Evolutionary conservation across 805 yeast genomes (phyloP).

Genomic region (Tanozyma kutaoensis): DNA sequence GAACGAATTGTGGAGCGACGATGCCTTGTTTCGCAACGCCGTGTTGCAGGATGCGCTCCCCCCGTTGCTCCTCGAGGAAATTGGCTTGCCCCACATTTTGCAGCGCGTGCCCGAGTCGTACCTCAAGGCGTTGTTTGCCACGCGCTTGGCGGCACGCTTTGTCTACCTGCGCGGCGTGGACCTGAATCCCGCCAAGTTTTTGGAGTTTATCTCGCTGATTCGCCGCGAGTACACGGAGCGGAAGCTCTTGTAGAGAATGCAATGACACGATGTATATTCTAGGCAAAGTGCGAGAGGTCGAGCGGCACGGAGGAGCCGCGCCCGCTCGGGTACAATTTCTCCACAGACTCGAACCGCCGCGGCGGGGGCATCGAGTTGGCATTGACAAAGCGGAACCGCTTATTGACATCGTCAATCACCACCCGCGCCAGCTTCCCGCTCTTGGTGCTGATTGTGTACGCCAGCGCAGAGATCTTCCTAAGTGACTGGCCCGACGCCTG

Average conservation of each 20-base stretch:
- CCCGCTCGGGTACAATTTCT: conserved; percentile 87
- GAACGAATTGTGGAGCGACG: conserved; percentile 75
- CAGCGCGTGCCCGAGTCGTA: conserved; percentile 78
- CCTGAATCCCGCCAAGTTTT: conserved; percentile 67
- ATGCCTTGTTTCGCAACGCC: conserved; percentile 59
- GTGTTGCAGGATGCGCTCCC: conserved; percentile 75
- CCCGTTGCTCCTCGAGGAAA: conserved; percentile 44
- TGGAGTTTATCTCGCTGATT: conserved; percentile 51
- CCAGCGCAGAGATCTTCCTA: conserved; percentile 50
- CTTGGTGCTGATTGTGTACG: conserved; percentile 44
- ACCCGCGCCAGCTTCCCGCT: conserved; percentile 14
- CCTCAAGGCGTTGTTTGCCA: conserved; percentile 80
- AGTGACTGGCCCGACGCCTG: conserved; percentile 36
- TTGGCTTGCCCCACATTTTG: conserved; percentile 57
- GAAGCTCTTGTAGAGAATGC: conserved; percentile 13
- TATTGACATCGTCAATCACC: conserved; percentile 44
- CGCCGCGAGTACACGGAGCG: conserved; percentile 30
- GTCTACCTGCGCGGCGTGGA: conserved; percentile 74
- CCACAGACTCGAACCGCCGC: conserved; percentile 53
- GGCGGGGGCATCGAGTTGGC: conserved; percentile 72
- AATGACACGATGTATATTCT: no score
- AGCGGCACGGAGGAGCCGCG: conserved; percentile 88
- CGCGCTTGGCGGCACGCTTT: conserved; percentile 80
- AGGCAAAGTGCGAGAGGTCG: conserved; percentile 35
- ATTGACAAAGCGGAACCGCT: conserved; percentile 56